Percentiles rank a stretch among this genome's conserved stretches.
Evolutionary conservation across 2,329 filamentous ascomycete genomes (phyloP).

Genomic region (Mycocentrospora acerina): DNA sequence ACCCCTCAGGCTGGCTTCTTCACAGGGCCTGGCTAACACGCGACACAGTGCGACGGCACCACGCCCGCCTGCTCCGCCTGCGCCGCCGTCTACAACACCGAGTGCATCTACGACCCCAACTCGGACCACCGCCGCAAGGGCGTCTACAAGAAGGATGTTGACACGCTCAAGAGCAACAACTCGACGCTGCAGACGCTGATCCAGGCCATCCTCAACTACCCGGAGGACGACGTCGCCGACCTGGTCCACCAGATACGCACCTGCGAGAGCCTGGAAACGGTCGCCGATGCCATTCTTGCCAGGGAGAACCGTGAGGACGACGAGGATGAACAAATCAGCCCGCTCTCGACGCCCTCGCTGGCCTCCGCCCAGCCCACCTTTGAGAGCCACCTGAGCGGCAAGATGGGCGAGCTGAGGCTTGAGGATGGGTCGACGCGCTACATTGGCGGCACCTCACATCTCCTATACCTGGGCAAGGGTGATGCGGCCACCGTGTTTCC

Average conservation of each 20-base stretch:
- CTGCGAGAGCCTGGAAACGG: constrained; percentile 71
- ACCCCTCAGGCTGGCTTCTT: background rate
- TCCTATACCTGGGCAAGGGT: constrained; percentile 68
- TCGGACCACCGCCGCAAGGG: constrained; percentile 96
- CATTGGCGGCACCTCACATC: constrained; percentile 89
- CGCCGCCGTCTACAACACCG: constrained; percentile 85
- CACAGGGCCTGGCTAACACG: constrained; percentile 11
- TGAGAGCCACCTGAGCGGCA: constrained; percentile 83
- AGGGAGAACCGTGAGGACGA: constrained; percentile 52
- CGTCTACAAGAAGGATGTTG: constrained; percentile 91
- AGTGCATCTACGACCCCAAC: constrained; percentile 93
- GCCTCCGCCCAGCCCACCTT: constrained; percentile 46
- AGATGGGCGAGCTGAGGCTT: constrained; percentile 87
- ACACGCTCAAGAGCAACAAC: constrained; percentile 81
- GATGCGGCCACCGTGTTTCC: constrained; percentile 34
- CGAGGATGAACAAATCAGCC: constrained; percentile 43
- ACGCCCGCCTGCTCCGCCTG: constrained; percentile 93
- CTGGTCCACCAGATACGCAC: constrained; percentile 86
- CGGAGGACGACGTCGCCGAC: constrained; percentile 79
- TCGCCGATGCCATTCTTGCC: constrained; percentile 61
- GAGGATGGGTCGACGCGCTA: constrained; percentile 88
- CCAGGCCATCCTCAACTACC: constrained; percentile 86
- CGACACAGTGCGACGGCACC: constrained; percentile 77
- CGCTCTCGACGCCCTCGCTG: constrained; percentile 37
- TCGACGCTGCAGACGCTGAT: constrained; percentile 90